Evolutionary conservation across 495 filamentous ascomycete species (phyloP).

Genomic region (Lepidopterella palustris): DNA sequence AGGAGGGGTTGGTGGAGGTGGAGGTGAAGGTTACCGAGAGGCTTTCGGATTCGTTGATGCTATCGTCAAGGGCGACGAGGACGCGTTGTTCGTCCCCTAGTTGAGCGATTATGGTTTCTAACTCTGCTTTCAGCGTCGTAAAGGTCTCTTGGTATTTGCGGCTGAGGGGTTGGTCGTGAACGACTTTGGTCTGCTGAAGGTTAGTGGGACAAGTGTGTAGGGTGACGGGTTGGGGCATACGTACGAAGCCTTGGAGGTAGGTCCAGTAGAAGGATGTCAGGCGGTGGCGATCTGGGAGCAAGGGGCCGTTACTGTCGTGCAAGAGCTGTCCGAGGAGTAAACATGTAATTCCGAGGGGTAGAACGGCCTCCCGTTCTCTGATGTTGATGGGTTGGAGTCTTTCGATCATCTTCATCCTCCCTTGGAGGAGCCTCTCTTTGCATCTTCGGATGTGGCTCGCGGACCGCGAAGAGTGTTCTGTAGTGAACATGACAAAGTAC

Average conservation of each 20-base stretch:
- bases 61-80: constrained; percentile 10
- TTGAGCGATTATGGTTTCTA: constrained; percentile 7
- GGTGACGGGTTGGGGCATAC: neutral
- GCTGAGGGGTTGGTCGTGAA: constrained; percentile 1
- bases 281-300: constrained; percentile 7
- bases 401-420: constrained; percentile 11
- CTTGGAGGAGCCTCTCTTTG: constrained; percentile 2
- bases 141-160: constrained; percentile 6
- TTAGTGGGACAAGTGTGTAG: neutral
- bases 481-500: neutral
- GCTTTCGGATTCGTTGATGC: constrained; percentile 10
- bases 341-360: constrained; percentile 1
- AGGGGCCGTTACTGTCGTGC: constrained; percentile 10
- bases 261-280: constrained; percentile 8
- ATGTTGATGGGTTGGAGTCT: constrained; percentile 4
- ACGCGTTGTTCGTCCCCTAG: constrained; percentile 13
- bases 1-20: neutral
- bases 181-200: neutral
- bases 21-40: constrained; percentile 1
- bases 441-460: constrained; percentile 1
- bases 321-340: constrained; percentile 7
- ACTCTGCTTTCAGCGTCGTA: constrained; percentile 1
- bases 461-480: neutral
- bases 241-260: neutral
- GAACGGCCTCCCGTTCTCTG: constrained; percentile 2